Evolutionary conservation across 2,329 filamentous ascomycete species (phyloP).

Genomic region (Calonectria naviculata): DNA sequence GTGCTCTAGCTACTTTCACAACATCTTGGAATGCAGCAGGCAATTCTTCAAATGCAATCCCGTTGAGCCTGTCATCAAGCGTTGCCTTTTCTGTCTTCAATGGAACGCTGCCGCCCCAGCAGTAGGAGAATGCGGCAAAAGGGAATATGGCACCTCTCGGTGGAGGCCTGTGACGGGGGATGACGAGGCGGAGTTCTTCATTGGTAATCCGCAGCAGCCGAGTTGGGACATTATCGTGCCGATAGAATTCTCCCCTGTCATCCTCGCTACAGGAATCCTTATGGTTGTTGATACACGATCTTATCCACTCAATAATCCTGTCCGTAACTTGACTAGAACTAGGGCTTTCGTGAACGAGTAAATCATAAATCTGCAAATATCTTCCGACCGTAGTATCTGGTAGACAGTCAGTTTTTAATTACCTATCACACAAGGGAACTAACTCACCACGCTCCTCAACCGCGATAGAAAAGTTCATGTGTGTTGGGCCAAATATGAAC

Average conservation of each 20-base stretch:
- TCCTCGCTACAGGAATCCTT: neutral
- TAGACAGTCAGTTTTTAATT: neutral
- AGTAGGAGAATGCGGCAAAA: no score
- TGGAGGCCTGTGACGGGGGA: no score
- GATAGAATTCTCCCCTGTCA: no score
- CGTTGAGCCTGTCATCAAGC: no score
- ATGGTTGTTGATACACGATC: neutral
- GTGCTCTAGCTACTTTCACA: neutral
- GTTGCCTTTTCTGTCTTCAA: no score
- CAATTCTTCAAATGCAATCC: no score
- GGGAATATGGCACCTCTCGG: no score
- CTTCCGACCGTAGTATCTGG: neutral
- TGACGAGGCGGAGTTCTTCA: no score
- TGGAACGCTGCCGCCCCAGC: no score
- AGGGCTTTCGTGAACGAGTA: neutral
- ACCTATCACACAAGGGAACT: neutral
- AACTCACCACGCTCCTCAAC: neutral
- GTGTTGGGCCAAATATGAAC: neutral
- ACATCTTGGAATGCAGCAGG: conserved; percentile 1
- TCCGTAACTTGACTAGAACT: neutral
- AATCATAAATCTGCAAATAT: neutral
- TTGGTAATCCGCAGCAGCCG: no score
- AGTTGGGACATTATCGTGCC: no score
- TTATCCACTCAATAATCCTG: neutral
- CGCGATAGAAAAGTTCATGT: neutral